These are phyloP conservation scores for Amphirosellinia nigrospora DNA, from an alignment of 495 filamentous ascomycete species.

Conservation along the genomic window DNA sequence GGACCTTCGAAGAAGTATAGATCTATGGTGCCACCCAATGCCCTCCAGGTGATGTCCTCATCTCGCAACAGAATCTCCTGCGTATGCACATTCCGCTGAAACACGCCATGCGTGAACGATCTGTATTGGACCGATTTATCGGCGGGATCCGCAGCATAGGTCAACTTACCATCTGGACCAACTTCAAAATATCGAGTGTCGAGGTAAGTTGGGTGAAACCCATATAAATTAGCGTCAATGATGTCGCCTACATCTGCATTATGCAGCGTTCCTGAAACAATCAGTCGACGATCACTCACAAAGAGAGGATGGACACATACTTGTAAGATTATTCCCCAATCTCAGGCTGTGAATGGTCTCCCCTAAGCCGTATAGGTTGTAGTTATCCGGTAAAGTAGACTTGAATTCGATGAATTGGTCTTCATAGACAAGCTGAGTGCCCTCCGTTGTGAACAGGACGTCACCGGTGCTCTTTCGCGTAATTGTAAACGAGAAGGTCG, in stretches of 20 bases:
- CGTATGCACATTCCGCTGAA: conserved; percentile 77
- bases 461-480: conserved; percentile 66
- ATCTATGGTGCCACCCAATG: conserved; percentile 80
- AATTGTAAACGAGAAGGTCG: conserved; percentile 78
- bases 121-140: conserved; percentile 62
- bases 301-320: conserved; percentile 50
- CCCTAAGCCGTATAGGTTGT: conserved; percentile 83
- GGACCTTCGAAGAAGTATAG: conserved; percentile 84
- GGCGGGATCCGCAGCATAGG: conserved; percentile 59
- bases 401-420: conserved; percentile 80
- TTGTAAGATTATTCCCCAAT: conserved; percentile 74
- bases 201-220: conserved; percentile 81
- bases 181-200: conserved; percentile 75
- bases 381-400: conserved; percentile 71
- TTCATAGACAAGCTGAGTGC: conserved; percentile 73
- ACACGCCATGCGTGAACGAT: conserved; percentile 80
- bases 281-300: conserved; percentile 1
- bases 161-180: conserved; percentile 54
- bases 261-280: conserved; percentile 63
- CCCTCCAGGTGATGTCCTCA: conserved; percentile 76
- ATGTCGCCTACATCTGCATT: conserved; percentile 71
- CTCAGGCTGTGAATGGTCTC: conserved; percentile 78
- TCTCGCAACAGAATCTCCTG: conserved; percentile 74
- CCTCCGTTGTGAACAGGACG: conserved; percentile 77
- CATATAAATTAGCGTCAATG: conserved; percentile 77